These are phyloP conservation scores for Ciborinia camelliae DNA, from an alignment of 2,329 filamentous ascomycete species.

Conservation along the genomic window DNA sequence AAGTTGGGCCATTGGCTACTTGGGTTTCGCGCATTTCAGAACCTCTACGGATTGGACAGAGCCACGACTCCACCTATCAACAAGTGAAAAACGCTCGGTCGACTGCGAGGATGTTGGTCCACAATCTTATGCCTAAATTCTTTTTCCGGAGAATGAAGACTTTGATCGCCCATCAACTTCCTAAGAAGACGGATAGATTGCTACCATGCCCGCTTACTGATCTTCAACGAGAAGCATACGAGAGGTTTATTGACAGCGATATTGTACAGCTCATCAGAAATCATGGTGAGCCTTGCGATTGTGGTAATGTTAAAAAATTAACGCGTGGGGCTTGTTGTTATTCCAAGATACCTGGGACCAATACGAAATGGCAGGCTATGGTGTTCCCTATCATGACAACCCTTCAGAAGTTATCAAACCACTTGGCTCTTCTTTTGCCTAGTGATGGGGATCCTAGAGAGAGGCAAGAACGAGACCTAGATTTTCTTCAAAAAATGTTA, in stretches of 20 bases:
- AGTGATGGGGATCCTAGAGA: constrained; percentile 58
- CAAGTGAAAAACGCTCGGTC: constrained; percentile 78
- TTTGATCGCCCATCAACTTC: constrained; percentile 85
- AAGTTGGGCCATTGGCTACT: constrained; percentile 62
- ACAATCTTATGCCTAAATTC: constrained; percentile 83
- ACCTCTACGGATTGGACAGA: constrained; percentile 79
- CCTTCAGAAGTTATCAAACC: constrained; percentile 86
- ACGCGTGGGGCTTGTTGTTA: constrained; percentile 76
- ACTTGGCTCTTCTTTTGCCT: constrained; percentile 85
- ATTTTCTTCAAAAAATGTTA: constrained; percentile 68
- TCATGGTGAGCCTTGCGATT: constrained; percentile 66
- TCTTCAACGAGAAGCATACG: constrained; percentile 77
- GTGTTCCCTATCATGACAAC: constrained; percentile 83
- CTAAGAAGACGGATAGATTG: constrained; percentile 90
- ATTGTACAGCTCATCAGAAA: constrained; percentile 66
- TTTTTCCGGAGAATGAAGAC: constrained; percentile 92
- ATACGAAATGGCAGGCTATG: constrained; percentile 53
- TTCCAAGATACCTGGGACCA: constrained; percentile 47
- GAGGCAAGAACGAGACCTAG: constrained; percentile 75
- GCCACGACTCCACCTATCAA: constrained; percentile 77
- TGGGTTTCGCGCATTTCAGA: constrained; percentile 78
- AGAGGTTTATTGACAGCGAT: constrained; percentile 72
- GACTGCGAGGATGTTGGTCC: constrained; percentile 78
- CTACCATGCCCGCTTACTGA: constrained; percentile 91
- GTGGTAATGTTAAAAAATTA: constrained; percentile 60